These are phyloP conservation scores for Penicillium paxilli DNA, from an alignment of 495 filamentous ascomycete species.

Conservation along the genomic window DNA sequence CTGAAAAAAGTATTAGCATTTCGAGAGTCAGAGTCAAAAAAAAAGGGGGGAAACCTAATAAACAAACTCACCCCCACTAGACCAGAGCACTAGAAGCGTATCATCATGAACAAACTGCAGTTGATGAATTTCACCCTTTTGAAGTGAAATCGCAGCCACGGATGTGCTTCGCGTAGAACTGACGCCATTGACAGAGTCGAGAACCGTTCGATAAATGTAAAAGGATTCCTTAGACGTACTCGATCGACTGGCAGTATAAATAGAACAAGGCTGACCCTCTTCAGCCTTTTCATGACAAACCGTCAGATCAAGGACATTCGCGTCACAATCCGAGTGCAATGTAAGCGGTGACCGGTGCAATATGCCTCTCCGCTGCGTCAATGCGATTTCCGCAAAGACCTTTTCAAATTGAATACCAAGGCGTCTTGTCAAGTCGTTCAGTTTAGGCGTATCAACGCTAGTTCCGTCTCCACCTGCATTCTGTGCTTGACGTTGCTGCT, in stretches of 20 bases:
- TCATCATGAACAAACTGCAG: slow-evolving; percentile 57
- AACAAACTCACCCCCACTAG: slow-evolving; percentile 38
- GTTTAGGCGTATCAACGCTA: slow-evolving; percentile 43
- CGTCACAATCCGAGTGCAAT: slow-evolving; percentile 45
- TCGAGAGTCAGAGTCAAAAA: not conserved
- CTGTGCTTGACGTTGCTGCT: slow-evolving; percentile 29
- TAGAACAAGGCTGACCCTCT: slow-evolving; percentile 27
- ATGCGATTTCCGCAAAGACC: slow-evolving; percentile 57
- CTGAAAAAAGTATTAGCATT: slow-evolving; percentile 16
- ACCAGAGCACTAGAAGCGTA: slow-evolving; percentile 51
- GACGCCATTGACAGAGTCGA: slow-evolving; percentile 54
- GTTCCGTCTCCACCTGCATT: slow-evolving; percentile 23
- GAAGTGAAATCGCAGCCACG: slow-evolving; percentile 40
- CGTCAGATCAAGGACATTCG: slow-evolving; percentile 32
- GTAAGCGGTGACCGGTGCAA: slow-evolving; percentile 51
- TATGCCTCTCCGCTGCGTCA: slow-evolving; percentile 57
- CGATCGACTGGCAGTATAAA: slow-evolving; percentile 39
- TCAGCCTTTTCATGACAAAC: slow-evolving; percentile 37
- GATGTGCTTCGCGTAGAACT: slow-evolving; percentile 49
- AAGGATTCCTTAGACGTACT: slow-evolving; percentile 18
- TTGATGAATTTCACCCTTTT: slow-evolving; percentile 48
- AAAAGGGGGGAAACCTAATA: too few relatives aligned
- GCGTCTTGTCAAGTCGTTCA: slow-evolving; percentile 52
- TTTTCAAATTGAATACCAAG: slow-evolving; percentile 53
- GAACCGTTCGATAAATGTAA: slow-evolving; percentile 40